Evolutionary conservation across 441 rosid species (phyloP).

Genomic region (Pelargonium cotyledonis): DNA sequence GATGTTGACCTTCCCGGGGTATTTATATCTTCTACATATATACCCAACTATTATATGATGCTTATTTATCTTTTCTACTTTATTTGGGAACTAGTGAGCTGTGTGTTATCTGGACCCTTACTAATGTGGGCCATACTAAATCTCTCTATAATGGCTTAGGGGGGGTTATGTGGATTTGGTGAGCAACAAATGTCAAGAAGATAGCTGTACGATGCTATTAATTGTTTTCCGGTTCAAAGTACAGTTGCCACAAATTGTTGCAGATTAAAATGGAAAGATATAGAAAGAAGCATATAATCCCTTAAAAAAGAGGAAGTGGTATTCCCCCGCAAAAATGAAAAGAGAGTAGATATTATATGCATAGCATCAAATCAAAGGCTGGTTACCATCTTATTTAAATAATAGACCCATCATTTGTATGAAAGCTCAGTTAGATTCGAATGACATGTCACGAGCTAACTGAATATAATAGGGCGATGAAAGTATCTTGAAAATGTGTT

Average conservation of each 20-base stretch:
- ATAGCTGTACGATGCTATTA: neutral
- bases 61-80: neutral
- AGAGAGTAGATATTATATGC: neutral
- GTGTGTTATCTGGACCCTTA: neutral
- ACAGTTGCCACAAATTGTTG: neutral
- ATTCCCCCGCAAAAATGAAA: neutral
- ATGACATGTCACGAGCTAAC: no score
- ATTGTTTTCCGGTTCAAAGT: neutral
- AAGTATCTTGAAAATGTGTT: no score
- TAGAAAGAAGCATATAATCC: neutral
- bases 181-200: neutral
- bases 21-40: slow-evolving; percentile 21
- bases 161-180: neutral
- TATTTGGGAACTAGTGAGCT: neutral
- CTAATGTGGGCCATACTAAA: neutral
- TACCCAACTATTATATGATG: slow-evolving; percentile 7
- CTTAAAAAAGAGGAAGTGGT: neutral
- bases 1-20: slow-evolving; percentile 82
- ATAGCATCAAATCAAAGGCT: neutral
- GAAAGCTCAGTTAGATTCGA: no score
- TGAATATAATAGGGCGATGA: no score
- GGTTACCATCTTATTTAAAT: neutral
- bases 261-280: neutral
- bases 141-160: neutral
- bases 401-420: neutral